Percentiles rank a stretch among this genome's conserved stretches.
Evolutionary conservation across 108 stramenopile genomes (phyloP).

Genomic region (Skeletonema menzelii): DNA sequence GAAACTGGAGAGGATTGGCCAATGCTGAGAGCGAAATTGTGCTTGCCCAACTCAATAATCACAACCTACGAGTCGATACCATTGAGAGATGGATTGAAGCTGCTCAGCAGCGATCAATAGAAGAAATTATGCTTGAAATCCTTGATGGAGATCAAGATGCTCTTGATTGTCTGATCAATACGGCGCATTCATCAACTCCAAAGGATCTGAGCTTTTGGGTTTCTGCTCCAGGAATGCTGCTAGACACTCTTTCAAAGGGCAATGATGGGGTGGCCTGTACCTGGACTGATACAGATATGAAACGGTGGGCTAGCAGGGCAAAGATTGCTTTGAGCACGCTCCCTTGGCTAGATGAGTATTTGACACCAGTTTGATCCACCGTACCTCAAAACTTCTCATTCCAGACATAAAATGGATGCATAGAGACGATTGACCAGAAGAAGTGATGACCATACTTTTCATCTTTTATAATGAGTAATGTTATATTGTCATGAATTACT

Average conservation of each 20-base stretch:
- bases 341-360: slow-evolving; percentile 29
- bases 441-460: not conserved
- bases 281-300: slow-evolving; percentile 19
- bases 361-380: not conserved
- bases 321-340: slow-evolving; percentile 8
- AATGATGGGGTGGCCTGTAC: not conserved
- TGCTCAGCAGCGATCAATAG: slow-evolving; percentile 65
- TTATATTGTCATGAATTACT: not conserved
- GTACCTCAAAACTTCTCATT: no score
- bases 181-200: slow-evolving; percentile 65
- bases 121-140: slow-evolving; percentile 85
- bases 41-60: slow-evolving; percentile 5
- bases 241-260: slow-evolving; percentile 19
- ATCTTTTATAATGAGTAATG: not conserved
- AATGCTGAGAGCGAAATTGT: slow-evolving; percentile 42
- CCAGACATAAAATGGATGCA: not conserved
- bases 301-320: slow-evolving; percentile 28
- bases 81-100: slow-evolving; percentile 67
- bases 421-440: not conserved
- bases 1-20: slow-evolving; percentile 83
- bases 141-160: slow-evolving; percentile 73
- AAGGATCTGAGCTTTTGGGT: slow-evolving; percentile 75
- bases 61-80: slow-evolving; percentile 19
- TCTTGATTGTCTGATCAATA: slow-evolving; percentile 48
- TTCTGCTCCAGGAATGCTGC: slow-evolving; percentile 36